Percentiles rank a stretch among this genome's conserved stretches.
phyloP scores from a whole-genome alignment of 2,329 filamentous ascomycete species.

The Fusarium fracticaudum region DNA sequence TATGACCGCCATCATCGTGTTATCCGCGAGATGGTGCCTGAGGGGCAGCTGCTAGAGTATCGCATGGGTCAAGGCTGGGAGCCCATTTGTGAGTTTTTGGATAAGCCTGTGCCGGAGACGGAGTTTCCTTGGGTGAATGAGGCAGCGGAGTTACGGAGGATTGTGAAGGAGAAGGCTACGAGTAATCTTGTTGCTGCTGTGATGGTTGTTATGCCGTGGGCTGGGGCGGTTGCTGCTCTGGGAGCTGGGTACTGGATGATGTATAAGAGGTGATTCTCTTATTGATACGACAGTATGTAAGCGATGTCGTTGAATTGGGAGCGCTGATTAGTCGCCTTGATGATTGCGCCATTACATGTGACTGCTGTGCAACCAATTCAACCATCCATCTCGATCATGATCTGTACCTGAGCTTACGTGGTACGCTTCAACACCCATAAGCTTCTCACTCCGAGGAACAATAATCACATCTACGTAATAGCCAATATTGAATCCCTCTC shows the following conservation, averaged over 20 bases:
- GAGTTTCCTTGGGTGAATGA: slow-evolving; percentile 49
- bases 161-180: slow-evolving; percentile 12
- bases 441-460: too few relatives aligned
- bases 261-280: neutral
- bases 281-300: neutral
- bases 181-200: slow-evolving; percentile 8
- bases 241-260: slow-evolving; percentile 22
- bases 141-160: slow-evolving; percentile 28
- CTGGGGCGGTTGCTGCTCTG: slow-evolving; percentile 7
- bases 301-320: neutral
- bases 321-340: neutral
- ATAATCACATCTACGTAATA: neutral
- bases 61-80: slow-evolving; percentile 48
- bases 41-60: slow-evolving; percentile 45
- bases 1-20: slow-evolving; percentile 45
- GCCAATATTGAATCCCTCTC: neutral
- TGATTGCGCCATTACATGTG: neutral
- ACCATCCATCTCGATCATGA: neutral
- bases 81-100: slow-evolving; percentile 51
- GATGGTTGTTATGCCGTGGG: slow-evolving; percentile 28
- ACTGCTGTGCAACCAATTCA: neutral
- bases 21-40: slow-evolving; percentile 42
- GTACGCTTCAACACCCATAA: neutral
- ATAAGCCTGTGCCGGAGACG: slow-evolving; percentile 43
- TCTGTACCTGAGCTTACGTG: neutral